These are phyloP conservation scores for Brassica hybrid DNA, from an alignment of 441 rosid species.

Conservation along the genomic window DNA sequence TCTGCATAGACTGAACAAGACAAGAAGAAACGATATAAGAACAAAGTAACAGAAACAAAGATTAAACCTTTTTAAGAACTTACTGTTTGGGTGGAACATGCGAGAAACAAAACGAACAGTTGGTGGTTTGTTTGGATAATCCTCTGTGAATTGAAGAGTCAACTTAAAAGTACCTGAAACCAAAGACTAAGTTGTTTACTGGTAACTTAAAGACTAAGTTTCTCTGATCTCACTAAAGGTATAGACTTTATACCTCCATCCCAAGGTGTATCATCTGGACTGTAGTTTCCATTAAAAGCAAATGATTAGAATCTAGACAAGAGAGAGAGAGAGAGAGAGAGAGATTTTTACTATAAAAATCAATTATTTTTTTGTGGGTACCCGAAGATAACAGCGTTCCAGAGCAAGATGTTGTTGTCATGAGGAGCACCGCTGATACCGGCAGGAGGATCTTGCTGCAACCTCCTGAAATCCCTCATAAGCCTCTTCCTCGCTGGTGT, in stretches of 20 bases:
- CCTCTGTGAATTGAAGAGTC: conserved; percentile 70
- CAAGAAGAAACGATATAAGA: neutral
- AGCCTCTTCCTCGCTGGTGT: conserved; percentile 70
- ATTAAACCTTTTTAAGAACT: conserved; percentile 33
- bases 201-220: neutral
- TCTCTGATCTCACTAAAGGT: conserved; percentile 1
- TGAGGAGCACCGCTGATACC: conserved; percentile 45
- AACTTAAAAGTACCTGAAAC: conserved; percentile 71
- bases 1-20: conserved; percentile 33
- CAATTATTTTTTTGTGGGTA: conserved; percentile 17
- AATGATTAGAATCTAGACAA: neutral
- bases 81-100: conserved; percentile 85
- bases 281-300: neutral
- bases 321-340: neutral
- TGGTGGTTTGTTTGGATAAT: conserved; percentile 82
- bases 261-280: conserved; percentile 74
- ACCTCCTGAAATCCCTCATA: conserved; percentile 70
- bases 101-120: conserved; percentile 74
- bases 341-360: neutral
- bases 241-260: conserved; percentile 54
- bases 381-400: conserved; percentile 76
- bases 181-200: neutral
- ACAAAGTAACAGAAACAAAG: neutral
- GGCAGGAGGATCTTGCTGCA: conserved; percentile 69
- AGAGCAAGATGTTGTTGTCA: conserved; percentile 59